A percentile compares a stretch with the other conserved stretches of the same genome.
Conservation (phyloP, 257 asterid species). For the Linaria vulgaris region DNA sequence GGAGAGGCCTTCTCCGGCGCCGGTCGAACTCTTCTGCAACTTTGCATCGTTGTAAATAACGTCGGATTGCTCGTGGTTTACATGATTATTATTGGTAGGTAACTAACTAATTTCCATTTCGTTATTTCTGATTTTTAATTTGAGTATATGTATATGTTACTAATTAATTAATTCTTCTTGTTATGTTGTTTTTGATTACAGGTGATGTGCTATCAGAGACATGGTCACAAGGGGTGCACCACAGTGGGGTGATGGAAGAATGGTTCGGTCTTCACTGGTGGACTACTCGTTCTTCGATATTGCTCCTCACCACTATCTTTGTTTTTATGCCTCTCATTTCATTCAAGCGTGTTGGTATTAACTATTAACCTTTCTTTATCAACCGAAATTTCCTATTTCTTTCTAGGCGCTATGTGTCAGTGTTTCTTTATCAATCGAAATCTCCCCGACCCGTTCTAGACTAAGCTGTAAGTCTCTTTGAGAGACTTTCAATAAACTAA, state of each 20-base stretch:
- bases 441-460: too few species aligned
- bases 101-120: too few species aligned
- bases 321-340: conserved; percentile 73
- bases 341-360: conserved; percentile 82
- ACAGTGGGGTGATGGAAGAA: conserved; percentile 80
- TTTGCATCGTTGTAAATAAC: conserved; percentile 67
- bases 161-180: conserved; percentile 10
- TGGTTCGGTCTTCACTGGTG: conserved; percentile 93
- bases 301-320: conserved; percentile 62
- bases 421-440: too few species aligned
- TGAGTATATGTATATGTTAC: too few species aligned
- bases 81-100: conserved; percentile 81
- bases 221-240: conserved; percentile 76
- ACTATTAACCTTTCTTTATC: conserved; percentile 27
- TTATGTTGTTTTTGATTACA: conserved; percentile 25
- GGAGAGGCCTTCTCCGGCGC: conserved; percentile 59
- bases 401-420: background rate
- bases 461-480: background rate
- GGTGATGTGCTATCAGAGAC: conserved; percentile 90
- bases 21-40: conserved; percentile 66
- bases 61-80: conserved; percentile 77
- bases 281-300: conserved; percentile 61
- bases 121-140: background rate
- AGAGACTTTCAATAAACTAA: background rate
- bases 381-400: background rate